A percentile compares a stretch with the other conserved stretches of the same genome.
Evolutionary conservation across 2,329 filamentous ascomycete genomes (phyloP).

Genomic region (Sarocladium strictum): DNA sequence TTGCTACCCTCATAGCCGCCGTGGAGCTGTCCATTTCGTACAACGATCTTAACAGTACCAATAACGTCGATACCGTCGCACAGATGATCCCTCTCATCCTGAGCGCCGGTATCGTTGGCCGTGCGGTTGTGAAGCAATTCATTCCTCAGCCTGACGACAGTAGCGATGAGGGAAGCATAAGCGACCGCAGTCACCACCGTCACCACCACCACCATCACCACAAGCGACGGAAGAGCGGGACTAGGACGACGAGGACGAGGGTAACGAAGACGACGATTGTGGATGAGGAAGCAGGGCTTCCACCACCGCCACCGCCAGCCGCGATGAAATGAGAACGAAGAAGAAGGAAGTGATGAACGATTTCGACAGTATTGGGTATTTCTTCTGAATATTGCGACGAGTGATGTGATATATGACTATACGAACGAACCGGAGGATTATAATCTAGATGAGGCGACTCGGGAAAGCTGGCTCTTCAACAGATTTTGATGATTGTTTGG

Average conservation of each 20-base stretch:
- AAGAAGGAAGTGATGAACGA: neutral
- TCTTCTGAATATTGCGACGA: too few relatives aligned
- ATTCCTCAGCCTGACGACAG: slow-evolving; percentile 1
- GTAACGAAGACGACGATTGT: neutral
- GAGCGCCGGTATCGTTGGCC: slow-evolving; percentile 20
- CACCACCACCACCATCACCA: slow-evolving; percentile 8
- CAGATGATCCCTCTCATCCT: slow-evolving; percentile 28
- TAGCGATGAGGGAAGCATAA: neutral
- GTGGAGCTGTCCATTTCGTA: slow-evolving; percentile 28
- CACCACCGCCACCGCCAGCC: neutral
- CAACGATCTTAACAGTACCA: slow-evolving; percentile 22
- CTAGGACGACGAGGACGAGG: neutral
- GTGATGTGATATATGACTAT: slow-evolving; percentile 1
- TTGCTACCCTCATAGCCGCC: slow-evolving; percentile 22
- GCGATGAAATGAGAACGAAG: neutral
- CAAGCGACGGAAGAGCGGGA: neutral
- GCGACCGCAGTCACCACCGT: neutral
- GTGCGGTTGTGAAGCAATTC: neutral
- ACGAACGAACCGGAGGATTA: neutral
- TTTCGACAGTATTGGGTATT: neutral
- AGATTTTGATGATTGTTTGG: neutral
- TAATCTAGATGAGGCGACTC: too few relatives aligned
- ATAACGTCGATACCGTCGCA: slow-evolving; percentile 19
- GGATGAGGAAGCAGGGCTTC: neutral
- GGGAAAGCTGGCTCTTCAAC: too few relatives aligned